Conservation (phyloP, 164 flowering plant genomes). For the Vitis cinerea region DNA sequence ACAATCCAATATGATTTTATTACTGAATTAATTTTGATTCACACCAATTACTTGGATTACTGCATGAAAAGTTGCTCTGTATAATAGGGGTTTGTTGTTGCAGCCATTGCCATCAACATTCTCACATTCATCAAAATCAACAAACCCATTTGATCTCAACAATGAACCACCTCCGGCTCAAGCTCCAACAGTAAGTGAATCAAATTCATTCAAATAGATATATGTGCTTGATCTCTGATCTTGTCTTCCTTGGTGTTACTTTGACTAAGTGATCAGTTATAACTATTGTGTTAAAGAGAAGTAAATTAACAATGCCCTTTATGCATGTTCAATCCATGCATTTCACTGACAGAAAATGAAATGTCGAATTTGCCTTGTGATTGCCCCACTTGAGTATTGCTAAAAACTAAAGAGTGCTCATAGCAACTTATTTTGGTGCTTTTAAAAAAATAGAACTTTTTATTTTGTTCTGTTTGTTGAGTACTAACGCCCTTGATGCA, state of each 20-base stretch:
- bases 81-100: slow-evolving; percentile 9
- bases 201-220: not conserved
- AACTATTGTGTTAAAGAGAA: too few species aligned
- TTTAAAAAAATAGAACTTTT: too few species aligned
- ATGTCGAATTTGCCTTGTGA: not conserved
- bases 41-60: not conserved
- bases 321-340: not conserved
- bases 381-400: not conserved
- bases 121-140: slow-evolving; percentile 47
- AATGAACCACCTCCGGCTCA: slow-evolving; percentile 48
- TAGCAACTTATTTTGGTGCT: too few species aligned
- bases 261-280: not conserved
- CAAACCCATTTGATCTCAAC: slow-evolving; percentile 80
- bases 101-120: slow-evolving; percentile 45
- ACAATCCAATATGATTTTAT: not conserved
- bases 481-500: not conserved
- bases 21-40: not conserved
- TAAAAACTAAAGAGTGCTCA: too few species aligned
- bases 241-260: not conserved
- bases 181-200: slow-evolving; percentile 49
- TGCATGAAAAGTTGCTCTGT: slow-evolving; percentile 4
- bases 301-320: not conserved
- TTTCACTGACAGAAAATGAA: not conserved
- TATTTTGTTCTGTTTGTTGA: too few species aligned
- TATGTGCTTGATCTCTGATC: not conserved